Evolutionary conservation across 2,329 filamentous ascomycete genomes (phyloP), one percentile per base, ranked within the genome.

Genomic region (Rhynchosporium secalis): DNA sequence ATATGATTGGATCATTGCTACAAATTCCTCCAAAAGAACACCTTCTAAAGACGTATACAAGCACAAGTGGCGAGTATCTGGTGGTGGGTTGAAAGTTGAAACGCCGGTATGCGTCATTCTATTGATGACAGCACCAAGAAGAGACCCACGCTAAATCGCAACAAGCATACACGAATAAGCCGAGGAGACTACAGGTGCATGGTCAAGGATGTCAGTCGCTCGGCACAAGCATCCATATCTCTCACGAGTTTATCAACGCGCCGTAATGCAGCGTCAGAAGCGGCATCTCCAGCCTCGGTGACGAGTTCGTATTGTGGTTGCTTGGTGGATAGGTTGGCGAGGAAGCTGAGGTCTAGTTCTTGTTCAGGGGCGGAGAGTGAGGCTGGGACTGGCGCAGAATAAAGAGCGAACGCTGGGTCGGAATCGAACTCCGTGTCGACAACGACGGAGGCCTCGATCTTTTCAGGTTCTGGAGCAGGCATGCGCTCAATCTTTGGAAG

Each of bases 271-370:
- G 65, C 62, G 33, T 68, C 59, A 10, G 61, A 58, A 15, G 62
- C 31, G 28, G 60, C 72, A 58, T 83, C 73, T 56, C 81, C 80
- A 58, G 83, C 80, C 62, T 83, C 78, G 60, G 89, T 82, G 36
- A 90, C 78, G n/a, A 92, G 80, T 67, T 89, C 84, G 69, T 84
- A 85, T 55, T 83, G 81, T 13, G 83, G 78, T 2, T 81, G 76
- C 80, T 93, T 93, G 1, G 83, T 73, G 64, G 82, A 78, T 63
- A 90, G 77, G 43, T 82, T 82, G 52, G 81, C 81, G 51, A 84
- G 81, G 58, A 81, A 72, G 12, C 80, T 80, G 20, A 77, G 75
- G 61, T 82, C 76, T 31, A 81, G 62, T 63, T 81, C 77, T 48
- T 74, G 56, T 15, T 74, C 68, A 31, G 73, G 68, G n/a, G 51